Percentiles rank a stretch among this genome's conserved stretches.
phyloP scores from a whole-genome alignment of 177 flowering plant genomes.

The Telopea speciosissima region DNA sequence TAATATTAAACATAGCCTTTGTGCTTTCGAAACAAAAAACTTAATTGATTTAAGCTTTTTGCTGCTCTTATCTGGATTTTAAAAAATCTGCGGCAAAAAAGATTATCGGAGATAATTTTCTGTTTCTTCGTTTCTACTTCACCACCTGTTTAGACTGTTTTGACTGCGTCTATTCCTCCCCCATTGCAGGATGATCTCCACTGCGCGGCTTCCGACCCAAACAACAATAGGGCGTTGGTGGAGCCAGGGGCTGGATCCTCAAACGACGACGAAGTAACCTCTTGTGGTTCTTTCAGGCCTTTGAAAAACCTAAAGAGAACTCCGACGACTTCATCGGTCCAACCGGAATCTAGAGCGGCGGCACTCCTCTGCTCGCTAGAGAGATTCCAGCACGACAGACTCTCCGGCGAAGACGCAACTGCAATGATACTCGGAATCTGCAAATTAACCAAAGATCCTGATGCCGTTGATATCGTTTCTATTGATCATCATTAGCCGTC shows the following conservation, averaged over 20 bases:
- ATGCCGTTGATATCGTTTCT: constrained; percentile 14
- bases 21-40: no score
- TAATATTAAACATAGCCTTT: no score
- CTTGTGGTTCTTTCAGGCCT: constrained; percentile 6
- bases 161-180: background rate
- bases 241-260: background rate
- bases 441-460: constrained; percentile 1
- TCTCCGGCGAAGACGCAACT: background rate
- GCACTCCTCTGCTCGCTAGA: constrained; percentile 11
- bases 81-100: background rate
- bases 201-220: constrained; percentile 10
- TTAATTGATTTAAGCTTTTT: background rate
- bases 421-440: constrained; percentile 11
- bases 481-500: constrained; percentile 3
- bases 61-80: background rate
- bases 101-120: background rate
- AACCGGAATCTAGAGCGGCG: no score
- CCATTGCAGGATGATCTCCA: constrained; percentile 13
- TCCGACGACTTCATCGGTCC: no score
- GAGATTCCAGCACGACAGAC: constrained; percentile 10
- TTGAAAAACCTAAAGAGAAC: constrained; percentile 5
- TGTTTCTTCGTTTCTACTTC: background rate
- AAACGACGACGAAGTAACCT: constrained; percentile 16
- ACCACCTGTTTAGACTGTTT: background rate
- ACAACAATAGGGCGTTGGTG: background rate